Evolutionary conservation across 2,329 filamentous ascomycete species (phyloP).

Genomic region (Thermothelomyces thermophilus): DNA sequence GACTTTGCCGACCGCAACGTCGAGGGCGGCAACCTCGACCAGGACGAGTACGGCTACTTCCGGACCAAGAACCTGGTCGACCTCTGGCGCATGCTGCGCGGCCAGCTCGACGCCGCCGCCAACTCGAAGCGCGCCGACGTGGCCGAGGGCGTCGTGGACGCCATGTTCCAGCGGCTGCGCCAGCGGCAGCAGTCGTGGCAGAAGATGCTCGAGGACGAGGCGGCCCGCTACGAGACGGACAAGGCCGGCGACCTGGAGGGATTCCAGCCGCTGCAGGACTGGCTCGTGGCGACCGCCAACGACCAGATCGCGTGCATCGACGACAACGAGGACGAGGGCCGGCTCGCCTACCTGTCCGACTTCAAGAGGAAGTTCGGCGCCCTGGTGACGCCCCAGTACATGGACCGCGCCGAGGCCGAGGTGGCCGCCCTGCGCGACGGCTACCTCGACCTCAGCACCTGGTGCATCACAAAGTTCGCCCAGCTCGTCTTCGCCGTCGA

Average conservation of each 20-base stretch:
- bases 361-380: constrained; percentile 80
- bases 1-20: constrained; percentile 72
- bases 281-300: constrained; percentile 94
- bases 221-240: constrained; percentile 59
- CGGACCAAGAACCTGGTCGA: constrained; percentile 87
- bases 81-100: constrained; percentile 95
- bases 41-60: constrained; percentile 83
- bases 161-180: constrained; percentile 86
- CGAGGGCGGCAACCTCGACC: constrained; percentile 70
- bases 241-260: constrained; percentile 52
- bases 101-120: constrained; percentile 80
- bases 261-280: constrained; percentile 82
- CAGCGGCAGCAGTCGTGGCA: constrained; percentile 81
- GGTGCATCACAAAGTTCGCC: constrained; percentile 84
- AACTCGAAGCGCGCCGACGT: constrained; percentile 84
- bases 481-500: constrained; percentile 84
- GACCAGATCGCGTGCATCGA: constrained; percentile 98
- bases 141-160: constrained; percentile 88
- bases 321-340: constrained; percentile 71
- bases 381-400: constrained; percentile 72
- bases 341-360: constrained; percentile 74
- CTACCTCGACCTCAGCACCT: constrained; percentile 91
- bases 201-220: constrained; percentile 80
- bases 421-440: constrained; percentile 73
- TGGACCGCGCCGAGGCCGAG: constrained; percentile 66